phyloP scores from a whole-genome alignment of 495 filamentous ascomycete genomes.

The Aspergillus asperescens region DNA sequence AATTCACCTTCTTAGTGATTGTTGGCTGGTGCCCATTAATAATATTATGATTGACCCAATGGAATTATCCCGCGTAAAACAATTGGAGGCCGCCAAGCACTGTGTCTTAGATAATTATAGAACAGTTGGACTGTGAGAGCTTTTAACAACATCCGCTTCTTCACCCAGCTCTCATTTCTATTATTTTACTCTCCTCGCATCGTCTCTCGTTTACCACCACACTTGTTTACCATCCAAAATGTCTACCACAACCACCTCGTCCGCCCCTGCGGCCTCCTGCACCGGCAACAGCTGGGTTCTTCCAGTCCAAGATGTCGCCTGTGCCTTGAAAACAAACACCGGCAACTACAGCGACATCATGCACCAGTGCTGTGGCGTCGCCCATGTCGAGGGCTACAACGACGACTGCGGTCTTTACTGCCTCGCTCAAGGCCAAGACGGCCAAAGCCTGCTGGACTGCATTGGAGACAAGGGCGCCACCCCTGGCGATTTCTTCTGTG shows the following conservation, averaged over 20 bases:
- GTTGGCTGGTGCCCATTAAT: no score
- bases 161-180: neutral
- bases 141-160: neutral
- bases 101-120: neutral
- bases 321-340: conserved; percentile 27
- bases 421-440: conserved; percentile 40
- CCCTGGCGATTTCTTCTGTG: conserved; percentile 37
- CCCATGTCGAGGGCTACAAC: conserved; percentile 38
- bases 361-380: conserved; percentile 40
- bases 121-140: neutral
- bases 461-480: conserved; percentile 29
- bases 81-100: no score
- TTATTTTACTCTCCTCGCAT: neutral
- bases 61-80: no score
- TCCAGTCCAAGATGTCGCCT: conserved; percentile 42
- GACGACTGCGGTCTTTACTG: conserved; percentile 49
- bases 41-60: no score
- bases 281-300: conserved; percentile 32
- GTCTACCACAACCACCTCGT: conserved; percentile 23
- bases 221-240: conserved; percentile 7
- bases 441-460: conserved; percentile 33
- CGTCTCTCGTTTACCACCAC: neutral
- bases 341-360: conserved; percentile 39
- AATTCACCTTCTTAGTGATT: no score
- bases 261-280: conserved; percentile 25